Conservation (phyloP, 352 stramenopile species). For the Thraustotheca clavata region DNA sequence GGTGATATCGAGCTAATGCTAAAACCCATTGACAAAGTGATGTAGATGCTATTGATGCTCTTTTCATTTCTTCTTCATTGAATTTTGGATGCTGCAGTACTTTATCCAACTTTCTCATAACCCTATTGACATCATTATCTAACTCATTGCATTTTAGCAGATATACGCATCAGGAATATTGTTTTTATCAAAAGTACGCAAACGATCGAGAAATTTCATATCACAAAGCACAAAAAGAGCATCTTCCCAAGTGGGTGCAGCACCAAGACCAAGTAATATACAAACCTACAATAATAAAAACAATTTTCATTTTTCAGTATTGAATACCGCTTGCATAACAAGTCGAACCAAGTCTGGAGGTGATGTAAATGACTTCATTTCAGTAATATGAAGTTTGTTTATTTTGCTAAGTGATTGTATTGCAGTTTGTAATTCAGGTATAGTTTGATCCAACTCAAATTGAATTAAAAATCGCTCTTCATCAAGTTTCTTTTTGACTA, state of each 20-base stretch:
- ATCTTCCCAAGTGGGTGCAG: conserved; percentile 52
- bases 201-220: conserved; percentile 55
- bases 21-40: conserved; percentile 69
- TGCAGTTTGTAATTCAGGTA: conserved; percentile 46
- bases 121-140: conserved; percentile 23
- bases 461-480: conserved; percentile 40
- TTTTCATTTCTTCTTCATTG: conserved; percentile 69
- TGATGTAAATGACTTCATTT: conserved; percentile 73
- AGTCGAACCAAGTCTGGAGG: conserved; percentile 58
- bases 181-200: conserved; percentile 53
- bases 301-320: not conserved
- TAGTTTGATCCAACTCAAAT: conserved; percentile 43
- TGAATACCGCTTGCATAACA: conserved; percentile 56
- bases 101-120: conserved; percentile 46
- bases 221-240: conserved; percentile 54
- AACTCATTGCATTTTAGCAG: not conserved
- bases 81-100: conserved; percentile 62
- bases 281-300: conserved; percentile 27
- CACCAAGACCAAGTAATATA: conserved; percentile 47
- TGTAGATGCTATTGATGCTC: conserved; percentile 53
- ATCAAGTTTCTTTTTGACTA: conserved; percentile 51
- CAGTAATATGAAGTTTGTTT: conserved; percentile 71
- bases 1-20: conserved; percentile 55
- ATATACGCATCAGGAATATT: conserved; percentile 19
- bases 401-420: conserved; percentile 59